These are phyloP conservation scores for Pseudogymnoascus destructans DNA, from an alignment of 2,329 filamentous ascomycete genomes.

Conservation along the genomic window DNA sequence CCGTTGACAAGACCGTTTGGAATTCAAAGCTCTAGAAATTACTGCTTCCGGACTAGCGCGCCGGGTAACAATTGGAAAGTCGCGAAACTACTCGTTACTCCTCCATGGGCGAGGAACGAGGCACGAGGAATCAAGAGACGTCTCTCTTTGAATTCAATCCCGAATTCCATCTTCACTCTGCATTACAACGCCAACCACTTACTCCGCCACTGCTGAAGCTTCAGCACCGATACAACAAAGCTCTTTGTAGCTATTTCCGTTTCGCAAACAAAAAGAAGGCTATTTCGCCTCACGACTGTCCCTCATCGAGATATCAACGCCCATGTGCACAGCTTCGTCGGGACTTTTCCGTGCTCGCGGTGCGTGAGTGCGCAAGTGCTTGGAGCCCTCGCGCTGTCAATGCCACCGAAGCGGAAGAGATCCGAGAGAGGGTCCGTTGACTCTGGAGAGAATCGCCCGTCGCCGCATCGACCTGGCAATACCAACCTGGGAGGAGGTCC, in stretches of 20 bases:
- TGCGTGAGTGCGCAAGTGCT: conserved; percentile 7
- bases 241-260: neutral
- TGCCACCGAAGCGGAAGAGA: conserved; percentile 25
- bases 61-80: neutral
- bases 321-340: conserved; percentile 1
- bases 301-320: neutral
- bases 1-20: neutral
- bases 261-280: neutral
- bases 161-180: neutral
- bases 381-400: neutral
- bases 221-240: neutral
- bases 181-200: neutral
- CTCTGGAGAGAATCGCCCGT: conserved; percentile 37
- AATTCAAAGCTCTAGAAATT: neutral
- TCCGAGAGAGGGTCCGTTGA: conserved; percentile 27
- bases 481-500: conserved; percentile 35
- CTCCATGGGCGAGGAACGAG: conserved; percentile 6
- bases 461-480: conserved; percentile 49
- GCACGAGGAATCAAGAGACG: conserved; percentile 7
- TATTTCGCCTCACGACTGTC: neutral
- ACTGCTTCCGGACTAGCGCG: neutral
- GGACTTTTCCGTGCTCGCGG: neutral
- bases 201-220: neutral
- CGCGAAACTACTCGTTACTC: conserved; percentile 6
- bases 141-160: neutral